Percentiles rank a stretch among this genome's conserved stretches.
phyloP scores from a whole-genome alignment of 163 green algal genomes.

The Trebouxia gelatinosa region DNA sequence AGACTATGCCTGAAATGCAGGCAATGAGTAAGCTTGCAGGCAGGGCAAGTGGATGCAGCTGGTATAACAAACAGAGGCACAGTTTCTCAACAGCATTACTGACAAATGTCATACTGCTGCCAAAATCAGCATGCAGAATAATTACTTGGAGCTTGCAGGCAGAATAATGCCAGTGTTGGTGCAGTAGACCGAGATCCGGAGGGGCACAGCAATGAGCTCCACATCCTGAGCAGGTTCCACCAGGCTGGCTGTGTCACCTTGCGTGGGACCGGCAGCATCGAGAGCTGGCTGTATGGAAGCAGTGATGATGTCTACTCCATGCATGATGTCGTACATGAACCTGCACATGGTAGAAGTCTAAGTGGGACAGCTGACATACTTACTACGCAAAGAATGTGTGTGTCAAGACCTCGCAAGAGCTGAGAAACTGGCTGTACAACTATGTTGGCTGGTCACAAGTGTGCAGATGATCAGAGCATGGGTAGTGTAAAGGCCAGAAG shows the following conservation, averaged over 20 bases:
- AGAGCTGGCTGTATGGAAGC: constrained; percentile 19
- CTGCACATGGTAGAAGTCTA: constrained; percentile 17
- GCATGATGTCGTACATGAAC: constrained; percentile 46
- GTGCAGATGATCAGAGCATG: not conserved
- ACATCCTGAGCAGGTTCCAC: no score
- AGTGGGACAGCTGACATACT: not conserved
- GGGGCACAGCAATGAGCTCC: constrained; percentile 24
- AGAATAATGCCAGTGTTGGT: constrained; percentile 46
- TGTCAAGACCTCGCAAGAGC: not conserved
- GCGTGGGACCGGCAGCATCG: not conserved
- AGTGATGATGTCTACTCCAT: constrained; percentile 48
- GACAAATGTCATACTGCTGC: no score
- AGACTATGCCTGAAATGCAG: no score
- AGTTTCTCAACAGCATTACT: no score
- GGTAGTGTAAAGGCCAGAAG: not conserved
- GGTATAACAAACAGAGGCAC: not conserved
- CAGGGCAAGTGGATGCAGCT: not conserved
- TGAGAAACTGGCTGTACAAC: not conserved
- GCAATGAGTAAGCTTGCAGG: not conserved
- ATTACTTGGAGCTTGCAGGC: constrained; percentile 44
- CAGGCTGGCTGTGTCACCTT: not conserved
- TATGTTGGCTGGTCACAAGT: not conserved
- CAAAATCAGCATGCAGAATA: no score
- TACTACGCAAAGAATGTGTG: not conserved
- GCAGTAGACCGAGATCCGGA: constrained; percentile 49